These are phyloP conservation scores for Clarireedia monteithiana DNA, from an alignment of 2,329 filamentous ascomycete species.

Conservation along the genomic window DNA sequence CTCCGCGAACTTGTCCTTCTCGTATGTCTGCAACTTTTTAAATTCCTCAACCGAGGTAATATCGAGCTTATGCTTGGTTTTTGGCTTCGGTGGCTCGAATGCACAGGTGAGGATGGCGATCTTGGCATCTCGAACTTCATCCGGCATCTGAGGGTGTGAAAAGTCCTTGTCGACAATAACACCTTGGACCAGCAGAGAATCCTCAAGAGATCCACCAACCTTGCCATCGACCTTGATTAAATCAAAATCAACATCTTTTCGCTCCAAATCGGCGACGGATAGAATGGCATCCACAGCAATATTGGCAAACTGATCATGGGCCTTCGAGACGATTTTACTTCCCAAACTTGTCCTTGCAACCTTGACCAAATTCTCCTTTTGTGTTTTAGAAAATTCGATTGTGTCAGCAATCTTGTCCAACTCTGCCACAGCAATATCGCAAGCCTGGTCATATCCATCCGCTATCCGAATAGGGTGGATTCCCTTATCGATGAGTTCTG, in stretches of 20 bases:
- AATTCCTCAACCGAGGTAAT: conserved; percentile 97
- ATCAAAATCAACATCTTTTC: conserved; percentile 97
- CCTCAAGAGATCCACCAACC: conserved; percentile 87
- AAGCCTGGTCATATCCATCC: conserved; percentile 95
- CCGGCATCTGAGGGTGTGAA: conserved; percentile 98
- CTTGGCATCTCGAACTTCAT: conserved; percentile 90
- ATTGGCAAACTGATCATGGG: conserved; percentile 94
- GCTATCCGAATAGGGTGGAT: conserved; percentile 98
- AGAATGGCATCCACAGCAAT: conserved; percentile 97
- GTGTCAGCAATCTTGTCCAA: conserved; percentile 89
- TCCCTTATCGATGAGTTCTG: conserved; percentile 98
- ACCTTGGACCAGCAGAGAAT: conserved; percentile 90
- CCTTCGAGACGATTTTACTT: conserved; percentile 98
- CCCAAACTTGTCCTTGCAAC: conserved; percentile 93
- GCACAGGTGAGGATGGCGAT: conserved; percentile 96
- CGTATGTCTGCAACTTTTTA: conserved; percentile 94
- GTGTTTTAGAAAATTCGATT: conserved; percentile 73
- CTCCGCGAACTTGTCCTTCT: conserved; percentile 91
- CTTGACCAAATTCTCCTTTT: conserved; percentile 82
- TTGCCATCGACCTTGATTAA: conserved; percentile 99
- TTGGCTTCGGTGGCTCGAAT: conserved; percentile 97
- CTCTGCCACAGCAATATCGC: conserved; percentile 89
- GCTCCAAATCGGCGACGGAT: conserved; percentile 89
- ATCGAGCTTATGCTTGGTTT: conserved; percentile 99
- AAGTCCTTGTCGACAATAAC: conserved; percentile 99